Evolutionary conservation across 1,139 yeast genomes (phyloP), one percentile per base, ranked within the genome.

Genomic region (Protomyces arabidopsidicola): DNA sequence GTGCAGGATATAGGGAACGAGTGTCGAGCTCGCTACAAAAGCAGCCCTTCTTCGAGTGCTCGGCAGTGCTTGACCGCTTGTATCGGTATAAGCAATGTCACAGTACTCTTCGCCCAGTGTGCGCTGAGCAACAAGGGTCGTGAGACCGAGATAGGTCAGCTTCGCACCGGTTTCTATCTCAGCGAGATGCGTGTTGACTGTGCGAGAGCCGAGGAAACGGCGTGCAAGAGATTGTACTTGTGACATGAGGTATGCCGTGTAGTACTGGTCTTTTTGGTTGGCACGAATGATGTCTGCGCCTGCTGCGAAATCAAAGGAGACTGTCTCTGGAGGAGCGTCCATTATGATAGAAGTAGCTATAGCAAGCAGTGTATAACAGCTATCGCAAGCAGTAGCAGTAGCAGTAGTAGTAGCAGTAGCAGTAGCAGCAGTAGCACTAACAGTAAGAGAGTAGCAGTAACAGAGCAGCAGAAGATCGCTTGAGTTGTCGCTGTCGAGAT

Each of bases 51-150:
- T 67, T 51, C 64, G n/a, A 2, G 77, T 38, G 50, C 75, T 77
- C 1, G 89, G 87, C n/a, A 86, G 73, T 35, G 76, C 71, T 70
- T 77, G 0, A 85, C 89, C 61, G 74, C 75, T 65, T 79, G 78
- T 65, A 73, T 73, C 80, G 5, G 88, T 88, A 71, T 90, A 89
- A 20, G 87, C 77, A 65, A 91, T 77, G 74, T 91, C 97, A 18
- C 91, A 93, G 73, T 91, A 91, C 74, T 93, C 98, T 73, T 91
- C 98, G 0, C 98, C 98, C 39, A 91, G 76, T 0, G 98, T 91
- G 65, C 95, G 79, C 3, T 89, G 84, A 0, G 95, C 93, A 3
- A 83, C 67, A 16, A 87, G 74, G 0, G 97, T 90, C 0, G 97
- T 91, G 45, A 89, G 76, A 1, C 80, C 77, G 34, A 89, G 77